Evolutionary conservation across 2,329 filamentous ascomycete genomes (phyloP).

Genomic region (Claviceps sp.): DNA sequence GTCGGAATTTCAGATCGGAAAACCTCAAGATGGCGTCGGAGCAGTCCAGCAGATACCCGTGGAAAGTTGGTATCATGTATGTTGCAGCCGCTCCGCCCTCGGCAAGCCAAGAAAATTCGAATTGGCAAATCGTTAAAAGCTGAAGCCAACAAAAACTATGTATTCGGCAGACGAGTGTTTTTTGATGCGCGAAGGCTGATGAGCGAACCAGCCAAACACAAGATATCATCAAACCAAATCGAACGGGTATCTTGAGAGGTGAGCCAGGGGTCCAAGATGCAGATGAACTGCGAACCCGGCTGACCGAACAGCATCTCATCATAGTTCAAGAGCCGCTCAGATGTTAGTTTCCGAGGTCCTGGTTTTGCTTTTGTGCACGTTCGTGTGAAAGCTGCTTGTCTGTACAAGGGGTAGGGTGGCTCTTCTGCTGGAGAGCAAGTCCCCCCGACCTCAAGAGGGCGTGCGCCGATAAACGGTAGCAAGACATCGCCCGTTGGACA

Average conservation of each 20-base stretch:
- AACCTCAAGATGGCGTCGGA: conserved; percentile 1
- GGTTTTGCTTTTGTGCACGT: conserved; percentile 1
- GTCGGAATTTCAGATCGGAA: not conserved
- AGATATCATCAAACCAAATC: conserved; percentile 1
- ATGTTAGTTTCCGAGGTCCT: conserved; percentile 6
- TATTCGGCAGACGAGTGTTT: not conserved
- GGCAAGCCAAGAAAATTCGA: not conserved
- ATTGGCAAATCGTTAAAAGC: not conserved
- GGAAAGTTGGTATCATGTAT: not conserved
- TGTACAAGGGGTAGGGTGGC: not conserved
- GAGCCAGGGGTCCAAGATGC: conserved; percentile 2
- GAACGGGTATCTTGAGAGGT: conserved; percentile 8
- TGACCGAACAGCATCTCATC: not conserved
- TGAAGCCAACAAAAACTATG: not conserved
- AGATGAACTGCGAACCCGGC: conserved; percentile 2
- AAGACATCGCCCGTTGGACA: not conserved
- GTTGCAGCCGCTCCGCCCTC: not conserved
- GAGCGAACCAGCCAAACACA: not conserved
- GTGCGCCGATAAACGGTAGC: conserved; percentile 1
- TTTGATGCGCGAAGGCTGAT: conserved; percentile 1
- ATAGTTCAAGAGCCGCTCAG: conserved; percentile 7
- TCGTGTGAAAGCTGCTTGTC: not conserved
- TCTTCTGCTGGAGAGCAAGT: not conserved
- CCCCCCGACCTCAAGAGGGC: not conserved
- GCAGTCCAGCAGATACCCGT: conserved; percentile 1